Conservation (phyloP, 176 grass and related monocot species). For the Panicum miliaceum region DNA sequence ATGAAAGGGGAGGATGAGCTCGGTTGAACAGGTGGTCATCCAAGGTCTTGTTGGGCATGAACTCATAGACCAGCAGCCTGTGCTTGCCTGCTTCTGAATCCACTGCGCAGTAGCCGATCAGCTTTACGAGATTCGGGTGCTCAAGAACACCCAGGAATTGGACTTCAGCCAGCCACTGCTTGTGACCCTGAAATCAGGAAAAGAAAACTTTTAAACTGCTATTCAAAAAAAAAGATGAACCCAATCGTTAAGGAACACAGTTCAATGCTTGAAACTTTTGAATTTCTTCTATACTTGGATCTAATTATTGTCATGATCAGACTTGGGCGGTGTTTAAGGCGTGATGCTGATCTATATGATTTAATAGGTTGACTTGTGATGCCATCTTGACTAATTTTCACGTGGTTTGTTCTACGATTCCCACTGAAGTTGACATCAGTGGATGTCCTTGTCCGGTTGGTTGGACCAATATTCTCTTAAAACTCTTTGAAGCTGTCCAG, state of each 20-base stretch:
- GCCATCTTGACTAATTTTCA: slow-evolving; percentile 23
- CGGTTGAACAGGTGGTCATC: slow-evolving; percentile 91
- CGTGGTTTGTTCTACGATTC: slow-evolving; percentile 7
- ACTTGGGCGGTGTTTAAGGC: neutral
- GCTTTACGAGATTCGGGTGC: slow-evolving; percentile 85
- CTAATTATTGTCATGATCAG: neutral
- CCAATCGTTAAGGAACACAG: neutral
- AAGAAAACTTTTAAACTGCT: neutral
- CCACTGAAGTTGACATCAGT: slow-evolving; percentile 43
- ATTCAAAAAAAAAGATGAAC: neutral
- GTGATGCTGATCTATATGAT: slow-evolving; percentile 4
- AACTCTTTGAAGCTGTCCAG: neutral
- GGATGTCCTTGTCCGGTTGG: slow-evolving; percentile 28
- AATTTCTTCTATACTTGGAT: neutral
- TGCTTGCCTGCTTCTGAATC: slow-evolving; percentile 63
- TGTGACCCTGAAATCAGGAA: slow-evolving; percentile 69
- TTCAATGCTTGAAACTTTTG: neutral
- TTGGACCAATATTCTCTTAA: slow-evolving; percentile 27
- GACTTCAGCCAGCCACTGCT: slow-evolving; percentile 91
- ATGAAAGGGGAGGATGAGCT: slow-evolving; percentile 56
- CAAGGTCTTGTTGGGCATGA: slow-evolving; percentile 87
- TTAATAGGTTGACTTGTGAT: slow-evolving; percentile 38
- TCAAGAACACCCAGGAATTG: slow-evolving; percentile 85
- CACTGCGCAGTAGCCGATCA: slow-evolving; percentile 81
- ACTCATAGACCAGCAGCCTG: slow-evolving; percentile 85